Evolutionary conservation across 148 eudicot genomes (phyloP), one percentile per base, ranked within the genome.

Genomic region (Cornus suecica): DNA sequence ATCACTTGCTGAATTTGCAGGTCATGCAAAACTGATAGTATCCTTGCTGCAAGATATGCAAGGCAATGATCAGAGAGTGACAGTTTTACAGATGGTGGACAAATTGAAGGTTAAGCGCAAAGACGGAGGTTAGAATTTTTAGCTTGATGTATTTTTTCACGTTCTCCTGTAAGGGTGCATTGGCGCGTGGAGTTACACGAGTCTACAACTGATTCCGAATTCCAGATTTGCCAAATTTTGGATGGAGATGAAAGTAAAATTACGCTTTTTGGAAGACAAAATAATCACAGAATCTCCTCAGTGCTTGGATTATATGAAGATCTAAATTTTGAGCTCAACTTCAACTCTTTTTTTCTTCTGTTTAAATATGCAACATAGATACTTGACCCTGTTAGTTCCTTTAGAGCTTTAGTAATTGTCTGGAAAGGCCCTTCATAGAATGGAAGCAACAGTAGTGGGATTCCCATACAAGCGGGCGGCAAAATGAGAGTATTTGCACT

Each of bases 81-180:
- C 98, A 54, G 78, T 94, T 88, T 82, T 91, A 87, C 98, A 94
- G 78, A 80, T 94, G 74, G 94, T 91, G 83, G 98, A 94, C 80
- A 94, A 88, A 80, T 76, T 94, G 93, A 94, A 94, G 81, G 83
- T 75, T 51, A 94, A 84, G 81, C 79, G 84, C 78, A 91, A 88
- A 86, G 86, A 80, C 48, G 69, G 83, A 85, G 93, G 98, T 91
- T 45, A 45, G 84, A 68, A 68, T 67, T 15, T 73, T 15, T 66
- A 11, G 30, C 79, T 65, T 72, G 31, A 77, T 66, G 7, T 58
- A 14, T 70, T 16, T 10, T 56, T 61, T 76, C 2, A 30, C 65
- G 11, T 29, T 22, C 29, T 48, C 34, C 7, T 52, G 11, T 67
- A 27, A 23, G 15, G 24, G 62, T 37, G 51, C 63, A 73, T 62